These are phyloP conservation scores for Podila verticillata DNA, from an alignment of 192 early-diverging fungal genomes.

Conservation along the genomic window DNA sequence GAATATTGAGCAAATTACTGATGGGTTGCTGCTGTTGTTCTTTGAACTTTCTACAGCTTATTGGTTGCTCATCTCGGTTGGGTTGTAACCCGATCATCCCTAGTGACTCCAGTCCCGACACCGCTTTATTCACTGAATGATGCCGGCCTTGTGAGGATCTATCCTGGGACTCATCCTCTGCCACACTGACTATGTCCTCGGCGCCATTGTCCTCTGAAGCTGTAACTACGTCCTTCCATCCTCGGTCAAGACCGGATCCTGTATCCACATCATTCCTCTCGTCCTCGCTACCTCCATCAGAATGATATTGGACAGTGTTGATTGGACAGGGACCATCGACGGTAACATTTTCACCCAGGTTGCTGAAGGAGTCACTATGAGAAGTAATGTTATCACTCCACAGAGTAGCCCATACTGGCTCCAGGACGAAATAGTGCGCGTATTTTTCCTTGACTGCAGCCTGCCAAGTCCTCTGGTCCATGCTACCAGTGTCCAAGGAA, in stretches of 20 bases:
- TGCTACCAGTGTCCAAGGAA: not conserved
- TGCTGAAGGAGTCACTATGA: not conserved
- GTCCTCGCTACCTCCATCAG: not conserved
- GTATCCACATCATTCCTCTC: conserved; percentile 1
- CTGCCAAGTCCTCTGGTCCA: not conserved
- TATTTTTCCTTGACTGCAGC: conserved; percentile 6
- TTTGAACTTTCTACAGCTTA: no score
- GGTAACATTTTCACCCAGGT: no score
- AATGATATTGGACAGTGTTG: not conserved
- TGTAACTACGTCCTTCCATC: no score
- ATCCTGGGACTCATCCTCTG: not conserved
- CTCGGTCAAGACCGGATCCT: not conserved
- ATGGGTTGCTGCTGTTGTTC: no score
- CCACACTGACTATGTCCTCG: no score
- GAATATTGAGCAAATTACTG: no score
- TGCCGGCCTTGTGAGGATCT: no score
- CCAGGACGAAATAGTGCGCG: conserved; percentile 6
- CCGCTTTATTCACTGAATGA: no score
- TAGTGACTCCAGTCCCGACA: no score
- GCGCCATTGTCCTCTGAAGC: no score
- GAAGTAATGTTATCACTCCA: not conserved
- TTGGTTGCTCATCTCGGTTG: no score
- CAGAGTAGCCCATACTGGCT: conserved; percentile 7
- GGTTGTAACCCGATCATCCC: no score
- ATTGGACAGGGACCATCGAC: not conserved